These are phyloP conservation scores for Mercurialis annua DNA, from an alignment of 345 rosid genomes.

Conservation along the genomic window DNA sequence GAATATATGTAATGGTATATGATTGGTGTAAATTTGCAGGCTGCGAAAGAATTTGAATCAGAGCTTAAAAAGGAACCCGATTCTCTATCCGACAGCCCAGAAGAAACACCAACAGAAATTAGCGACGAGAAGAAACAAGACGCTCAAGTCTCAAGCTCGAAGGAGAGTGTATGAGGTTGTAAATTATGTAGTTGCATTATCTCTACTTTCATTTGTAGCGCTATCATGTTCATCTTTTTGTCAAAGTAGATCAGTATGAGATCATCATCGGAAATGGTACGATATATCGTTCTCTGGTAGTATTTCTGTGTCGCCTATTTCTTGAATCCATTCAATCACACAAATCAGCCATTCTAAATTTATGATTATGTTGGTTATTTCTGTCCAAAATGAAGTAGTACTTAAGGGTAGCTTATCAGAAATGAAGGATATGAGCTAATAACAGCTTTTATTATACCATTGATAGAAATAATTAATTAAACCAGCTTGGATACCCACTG, in stretches of 20 bases:
- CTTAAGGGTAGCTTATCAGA: conserved; percentile 2
- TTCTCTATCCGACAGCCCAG: conserved; percentile 35
- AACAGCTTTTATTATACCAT: no score
- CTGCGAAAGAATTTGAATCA: conserved; percentile 91
- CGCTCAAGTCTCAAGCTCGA: conserved; percentile 49
- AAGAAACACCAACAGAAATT: conserved; percentile 37
- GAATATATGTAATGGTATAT: neutral
- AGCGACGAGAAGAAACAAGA: conserved; percentile 48
- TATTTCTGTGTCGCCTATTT: neutral
- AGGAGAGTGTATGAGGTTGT: conserved; percentile 60
- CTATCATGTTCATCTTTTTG: conserved; percentile 18
- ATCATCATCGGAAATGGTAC: neutral
- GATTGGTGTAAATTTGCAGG: conserved; percentile 44
- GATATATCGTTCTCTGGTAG: neutral
- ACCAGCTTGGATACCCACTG: neutral
- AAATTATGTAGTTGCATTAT: conserved; percentile 15
- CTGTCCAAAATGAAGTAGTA: neutral
- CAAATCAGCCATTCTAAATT: no score
- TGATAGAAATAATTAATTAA: neutral
- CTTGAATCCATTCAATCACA: neutral
- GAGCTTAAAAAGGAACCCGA: conserved; percentile 90
- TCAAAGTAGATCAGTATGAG: conserved; percentile 13
- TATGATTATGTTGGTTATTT: neutral
- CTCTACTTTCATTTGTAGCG: conserved; percentile 5
- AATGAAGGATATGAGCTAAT: neutral